These are phyloP conservation scores for Diaporthe capsici DNA, from an alignment of 2,329 filamentous ascomycete species.

Conservation along the genomic window DNA sequence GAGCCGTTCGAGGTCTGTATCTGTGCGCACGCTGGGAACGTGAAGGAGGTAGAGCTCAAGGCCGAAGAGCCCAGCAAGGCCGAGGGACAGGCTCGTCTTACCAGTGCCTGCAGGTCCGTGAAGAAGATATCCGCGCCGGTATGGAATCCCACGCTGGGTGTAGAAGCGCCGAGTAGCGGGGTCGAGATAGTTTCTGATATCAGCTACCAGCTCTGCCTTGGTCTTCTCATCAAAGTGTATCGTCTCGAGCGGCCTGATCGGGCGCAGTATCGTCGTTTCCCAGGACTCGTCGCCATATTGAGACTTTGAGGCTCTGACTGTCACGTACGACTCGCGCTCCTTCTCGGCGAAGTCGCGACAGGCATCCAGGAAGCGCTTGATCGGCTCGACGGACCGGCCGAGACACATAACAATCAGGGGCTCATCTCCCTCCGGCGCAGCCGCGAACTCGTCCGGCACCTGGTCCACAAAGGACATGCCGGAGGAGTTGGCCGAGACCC, in stretches of 20 bases:
- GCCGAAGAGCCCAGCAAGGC: constrained; percentile 77
- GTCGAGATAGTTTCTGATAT: constrained; percentile 76
- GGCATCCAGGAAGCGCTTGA: constrained; percentile 49
- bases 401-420: constrained; percentile 57
- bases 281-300: constrained; percentile 49
- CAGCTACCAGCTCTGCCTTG: constrained; percentile 77
- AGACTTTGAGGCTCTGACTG: constrained; percentile 51
- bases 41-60: constrained; percentile 83
- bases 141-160: constrained; percentile 80
- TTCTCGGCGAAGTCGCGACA: constrained; percentile 52
- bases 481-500: constrained; percentile 46
- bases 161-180: constrained; percentile 74
- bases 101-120: constrained; percentile 82
- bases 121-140: constrained; percentile 79
- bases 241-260: constrained; percentile 52
- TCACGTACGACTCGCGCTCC: constrained; percentile 54
- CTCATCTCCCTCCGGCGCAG: constrained; percentile 53
- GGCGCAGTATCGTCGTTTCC: constrained; percentile 54
- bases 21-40: constrained; percentile 62
- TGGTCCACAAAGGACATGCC: constrained; percentile 40
- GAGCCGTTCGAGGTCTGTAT: constrained; percentile 49
- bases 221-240: constrained; percentile 54
- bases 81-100: constrained; percentile 83
- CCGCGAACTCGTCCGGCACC: constrained; percentile 51
- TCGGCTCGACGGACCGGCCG: constrained; percentile 51